These are phyloP conservation scores for Solanum habrochaites DNA, from an alignment of 257 asterid species.

Conservation along the genomic window DNA sequence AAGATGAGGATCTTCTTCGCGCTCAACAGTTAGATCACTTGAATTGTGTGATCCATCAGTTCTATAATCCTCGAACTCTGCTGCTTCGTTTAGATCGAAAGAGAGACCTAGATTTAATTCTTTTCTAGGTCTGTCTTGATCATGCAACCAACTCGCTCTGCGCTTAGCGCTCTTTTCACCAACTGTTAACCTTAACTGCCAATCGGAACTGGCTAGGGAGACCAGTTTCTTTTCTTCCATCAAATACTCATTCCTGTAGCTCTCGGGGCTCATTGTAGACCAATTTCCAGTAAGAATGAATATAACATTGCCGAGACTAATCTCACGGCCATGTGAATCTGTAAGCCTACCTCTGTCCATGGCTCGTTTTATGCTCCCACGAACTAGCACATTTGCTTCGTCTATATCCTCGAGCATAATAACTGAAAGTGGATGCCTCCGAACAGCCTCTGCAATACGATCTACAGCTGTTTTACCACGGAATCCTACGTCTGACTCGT, in stretches of 20 bases:
- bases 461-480: slow-evolving; percentile 80
- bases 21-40: slow-evolving; percentile 70
- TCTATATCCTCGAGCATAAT: slow-evolving; percentile 77
- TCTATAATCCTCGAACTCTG: slow-evolving; percentile 33
- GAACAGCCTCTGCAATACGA: slow-evolving; percentile 69
- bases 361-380: slow-evolving; percentile 53
- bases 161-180: slow-evolving; percentile 51
- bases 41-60: slow-evolving; percentile 65
- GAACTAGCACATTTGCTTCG: slow-evolving; percentile 53
- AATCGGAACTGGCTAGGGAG: slow-evolving; percentile 29
- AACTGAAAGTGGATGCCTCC: slow-evolving; percentile 64
- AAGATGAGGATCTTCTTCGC: slow-evolving; percentile 46
- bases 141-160: slow-evolving; percentile 33
- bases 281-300: slow-evolving; percentile 76
- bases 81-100: slow-evolving; percentile 62
- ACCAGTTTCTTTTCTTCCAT: slow-evolving; percentile 40
- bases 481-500: slow-evolving; percentile 24
- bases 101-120: slow-evolving; percentile 34
- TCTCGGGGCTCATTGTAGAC: slow-evolving; percentile 38
- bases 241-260: slow-evolving; percentile 15
- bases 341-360: slow-evolving; percentile 65
- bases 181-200: slow-evolving; percentile 48
- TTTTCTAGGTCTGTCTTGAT: slow-evolving; percentile 32
- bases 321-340: slow-evolving; percentile 84
- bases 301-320: slow-evolving; percentile 65